phyloP scores from a whole-genome alignment of 2,329 filamentous ascomycete genomes.

The Scedosporium apiospermum region DNA sequence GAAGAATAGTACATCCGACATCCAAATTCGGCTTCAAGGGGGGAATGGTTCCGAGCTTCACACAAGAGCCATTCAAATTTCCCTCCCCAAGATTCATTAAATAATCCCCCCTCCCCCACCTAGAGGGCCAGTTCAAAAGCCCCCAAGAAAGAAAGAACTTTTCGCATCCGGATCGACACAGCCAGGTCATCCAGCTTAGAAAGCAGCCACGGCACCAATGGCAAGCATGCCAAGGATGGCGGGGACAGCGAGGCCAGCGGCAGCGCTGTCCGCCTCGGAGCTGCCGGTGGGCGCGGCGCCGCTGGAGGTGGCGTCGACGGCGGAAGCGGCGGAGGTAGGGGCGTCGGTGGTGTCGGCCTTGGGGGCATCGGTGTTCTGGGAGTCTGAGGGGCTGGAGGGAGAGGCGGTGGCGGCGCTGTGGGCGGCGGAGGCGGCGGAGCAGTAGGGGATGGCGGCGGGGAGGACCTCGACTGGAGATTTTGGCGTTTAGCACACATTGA shows the following conservation, averaged over 20 bases:
- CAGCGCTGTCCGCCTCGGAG: slow-evolving; percentile 5
- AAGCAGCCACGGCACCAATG: slow-evolving; percentile 2
- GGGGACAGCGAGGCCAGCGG: slow-evolving; percentile 8
- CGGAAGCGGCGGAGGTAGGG: slow-evolving; percentile 4
- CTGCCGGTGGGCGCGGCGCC: slow-evolving; percentile 5
- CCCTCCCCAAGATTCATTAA: neutral
- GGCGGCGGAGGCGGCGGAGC: slow-evolving; percentile 8
- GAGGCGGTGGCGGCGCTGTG: slow-evolving; percentile 8
- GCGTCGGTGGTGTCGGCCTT: slow-evolving; percentile 10
- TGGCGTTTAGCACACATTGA: neutral
- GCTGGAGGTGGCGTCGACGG: neutral
- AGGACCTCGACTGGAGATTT: slow-evolving; percentile 25
- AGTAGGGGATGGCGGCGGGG: slow-evolving; percentile 19
- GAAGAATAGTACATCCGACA: neutral
- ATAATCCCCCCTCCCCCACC: neutral
- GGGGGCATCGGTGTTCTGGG: slow-evolving; percentile 6
- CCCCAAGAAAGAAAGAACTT: too few relatives aligned
- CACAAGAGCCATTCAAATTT: too few relatives aligned
- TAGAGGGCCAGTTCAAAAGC: too few relatives aligned
- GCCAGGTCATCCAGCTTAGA: neutral
- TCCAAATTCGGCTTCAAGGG: neutral
- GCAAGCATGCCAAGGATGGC: slow-evolving; percentile 2
- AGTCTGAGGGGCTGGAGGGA: slow-evolving; percentile 4
- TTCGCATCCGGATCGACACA: too few relatives aligned
- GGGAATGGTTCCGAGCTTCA: neutral